Evolutionary conservation across 495 filamentous ascomycete genomes (phyloP).

Genomic region (Extremus antarcticus): DNA sequence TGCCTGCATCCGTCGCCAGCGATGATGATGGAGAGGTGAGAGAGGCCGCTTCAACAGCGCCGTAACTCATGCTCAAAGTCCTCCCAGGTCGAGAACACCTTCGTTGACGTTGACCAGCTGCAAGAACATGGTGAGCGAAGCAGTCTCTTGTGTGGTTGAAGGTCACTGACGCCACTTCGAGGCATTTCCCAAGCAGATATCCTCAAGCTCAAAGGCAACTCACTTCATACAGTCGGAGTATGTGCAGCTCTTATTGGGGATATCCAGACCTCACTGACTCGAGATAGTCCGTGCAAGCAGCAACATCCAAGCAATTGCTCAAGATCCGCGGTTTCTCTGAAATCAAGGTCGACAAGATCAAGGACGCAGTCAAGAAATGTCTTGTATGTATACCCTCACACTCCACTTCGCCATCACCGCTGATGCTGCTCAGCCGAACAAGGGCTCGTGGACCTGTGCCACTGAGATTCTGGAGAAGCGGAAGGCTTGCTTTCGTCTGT

Average conservation of each 20-base stretch:
- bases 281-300: constrained; percentile 50
- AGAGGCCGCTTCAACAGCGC: neutral
- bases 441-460: constrained; percentile 64
- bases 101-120: constrained; percentile 65
- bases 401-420: neutral
- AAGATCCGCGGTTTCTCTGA: constrained; percentile 77
- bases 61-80: neutral
- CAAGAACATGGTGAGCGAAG: constrained; percentile 51
- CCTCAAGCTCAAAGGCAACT: constrained; percentile 58
- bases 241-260: neutral
- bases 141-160: too few species aligned
- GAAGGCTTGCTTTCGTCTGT: constrained; percentile 57
- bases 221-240: constrained; percentile 63
- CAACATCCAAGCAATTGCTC: constrained; percentile 53
- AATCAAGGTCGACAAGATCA: constrained; percentile 71
- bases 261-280: neutral
- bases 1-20: constrained; percentile 41
- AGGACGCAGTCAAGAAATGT: constrained; percentile 64
- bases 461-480: constrained; percentile 59
- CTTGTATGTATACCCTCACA: constrained; percentile 36
- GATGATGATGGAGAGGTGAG: constrained; percentile 48
- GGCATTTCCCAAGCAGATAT: constrained; percentile 67
- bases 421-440: constrained; percentile 41
- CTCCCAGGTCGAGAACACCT: constrained; percentile 32
- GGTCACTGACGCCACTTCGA: constrained; percentile 24